Conservation (phyloP, 169 alveolate genomes). For the Eimeria maxima region DNA sequence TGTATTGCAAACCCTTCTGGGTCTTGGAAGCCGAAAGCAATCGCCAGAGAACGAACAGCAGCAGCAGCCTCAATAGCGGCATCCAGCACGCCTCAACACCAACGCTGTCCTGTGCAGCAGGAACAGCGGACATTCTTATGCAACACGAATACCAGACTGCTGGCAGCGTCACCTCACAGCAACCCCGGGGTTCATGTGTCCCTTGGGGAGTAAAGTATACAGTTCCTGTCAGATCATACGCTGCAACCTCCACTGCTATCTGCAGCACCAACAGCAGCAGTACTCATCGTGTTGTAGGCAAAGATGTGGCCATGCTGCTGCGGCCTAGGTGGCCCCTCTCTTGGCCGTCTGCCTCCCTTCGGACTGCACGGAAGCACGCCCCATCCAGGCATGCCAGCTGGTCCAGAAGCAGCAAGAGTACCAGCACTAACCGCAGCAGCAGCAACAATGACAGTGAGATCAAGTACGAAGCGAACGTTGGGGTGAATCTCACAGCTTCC, state of each 20-base stretch:
- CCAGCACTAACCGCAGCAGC: slow-evolving; percentile 44
- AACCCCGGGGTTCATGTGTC: slow-evolving; percentile 22
- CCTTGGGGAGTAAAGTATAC: slow-evolving; percentile 70
- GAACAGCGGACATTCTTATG: neutral
- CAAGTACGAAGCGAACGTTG: neutral
- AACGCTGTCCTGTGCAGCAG: neutral
- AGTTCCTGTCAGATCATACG: slow-evolving; percentile 48
- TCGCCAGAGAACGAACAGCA: slow-evolving; percentile 3
- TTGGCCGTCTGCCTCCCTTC: slow-evolving; percentile 60
- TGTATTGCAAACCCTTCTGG: slow-evolving; percentile 48
- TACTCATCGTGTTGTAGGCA: neutral
- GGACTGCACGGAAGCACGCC: slow-evolving; percentile 2
- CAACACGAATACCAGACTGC: slow-evolving; percentile 39
- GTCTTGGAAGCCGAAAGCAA: slow-evolving; percentile 17
- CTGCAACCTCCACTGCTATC: slow-evolving; percentile 40
- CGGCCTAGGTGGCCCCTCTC: slow-evolving; percentile 69
- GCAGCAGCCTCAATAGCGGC: slow-evolving; percentile 13
- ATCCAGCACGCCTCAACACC: neutral
- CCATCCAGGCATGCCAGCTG: neutral
- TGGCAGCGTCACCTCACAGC: slow-evolving; percentile 3
- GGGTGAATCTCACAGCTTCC: neutral
- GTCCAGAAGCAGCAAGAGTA: slow-evolving; percentile 33
- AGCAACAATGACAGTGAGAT: slow-evolving; percentile 30
- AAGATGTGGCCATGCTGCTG: slow-evolving; percentile 61
- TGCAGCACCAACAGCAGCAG: slow-evolving; percentile 9